Base-by-base conservation (phyloP, 164 flowering plant species). In the Sextonia rubra region DNA sequence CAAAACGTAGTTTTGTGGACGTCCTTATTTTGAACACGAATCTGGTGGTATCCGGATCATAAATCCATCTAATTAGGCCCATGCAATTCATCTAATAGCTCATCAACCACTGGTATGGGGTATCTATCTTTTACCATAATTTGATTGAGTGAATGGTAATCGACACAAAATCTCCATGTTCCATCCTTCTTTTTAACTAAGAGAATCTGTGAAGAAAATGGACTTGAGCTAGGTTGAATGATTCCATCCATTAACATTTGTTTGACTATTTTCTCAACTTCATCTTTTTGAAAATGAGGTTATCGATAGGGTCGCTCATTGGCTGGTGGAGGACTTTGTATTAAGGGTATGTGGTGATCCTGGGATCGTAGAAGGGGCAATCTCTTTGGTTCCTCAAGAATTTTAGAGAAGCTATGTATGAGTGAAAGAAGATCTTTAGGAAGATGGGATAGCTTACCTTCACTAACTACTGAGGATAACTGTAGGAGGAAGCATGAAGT, bases 121-220 rank as follows among this genome's bases (percentile, higher is more conserved):
- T 6, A 69, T 25, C 17, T 48, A 1, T 69, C 61, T 1, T 69
- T 69, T 9, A 52, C n/a, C 49, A 44, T 69, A 4, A 6, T 6
- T 25, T 22, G 8, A n/a, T 69, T 69, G 17, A 69, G 61, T 24
- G 71, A 60, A 2, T 37, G n/a, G 15, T 69, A 69, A 24, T 69
- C 71, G 3, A 52, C 25, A 1, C 23, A 69, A 14, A 69, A 24
- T 17, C 71, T 24, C 71, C 62, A 52, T 23, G 52, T 9, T 3
- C 61, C 71, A 69, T 69, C 71, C 6, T 69, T 49, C 9, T 69
- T 69, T 2, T 12, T 22, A 2, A 69, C 71, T 9, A 69, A 48
- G 1, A 69, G 61, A 11, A 52, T 8, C n/a, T 44, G 62, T 24
- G 72, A 70, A 6, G 72, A 70, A 29, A 25, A 56, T 2, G 49